phyloP scores from a whole-genome alignment of 148 eudicot genomes.

The Beta vulgaris region DNA sequence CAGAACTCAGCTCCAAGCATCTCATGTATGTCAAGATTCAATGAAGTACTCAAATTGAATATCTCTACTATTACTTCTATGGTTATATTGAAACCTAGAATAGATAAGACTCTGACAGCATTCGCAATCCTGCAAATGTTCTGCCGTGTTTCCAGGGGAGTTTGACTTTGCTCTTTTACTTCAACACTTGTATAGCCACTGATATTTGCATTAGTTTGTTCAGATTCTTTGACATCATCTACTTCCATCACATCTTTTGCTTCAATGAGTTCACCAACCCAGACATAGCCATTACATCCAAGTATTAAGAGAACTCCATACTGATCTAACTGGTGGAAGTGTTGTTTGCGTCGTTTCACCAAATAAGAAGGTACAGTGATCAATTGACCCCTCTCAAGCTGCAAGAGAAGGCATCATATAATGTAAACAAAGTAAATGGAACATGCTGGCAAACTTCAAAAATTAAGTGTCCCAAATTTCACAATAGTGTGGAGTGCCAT shows the following conservation, averaged over 20 bases:
- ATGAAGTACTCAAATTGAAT: conserved; percentile 48
- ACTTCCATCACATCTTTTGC: conserved; percentile 56
- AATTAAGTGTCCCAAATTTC: background rate
- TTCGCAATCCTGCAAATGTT: conserved; percentile 80
- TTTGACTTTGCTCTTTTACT: conserved; percentile 43
- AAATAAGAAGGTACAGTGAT: conserved; percentile 71
- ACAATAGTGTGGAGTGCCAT: background rate
- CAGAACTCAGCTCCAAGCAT: conserved; percentile 93
- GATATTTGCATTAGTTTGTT: conserved; percentile 32
- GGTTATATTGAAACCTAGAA: conserved; percentile 64
- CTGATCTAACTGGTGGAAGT: conserved; percentile 69
- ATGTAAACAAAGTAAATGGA: background rate
- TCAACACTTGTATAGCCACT: conserved; percentile 14
- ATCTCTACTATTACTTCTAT: conserved; percentile 54
- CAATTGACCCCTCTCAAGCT: conserved; percentile 86
- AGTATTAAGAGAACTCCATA: conserved; percentile 66
- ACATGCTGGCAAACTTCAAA: background rate
- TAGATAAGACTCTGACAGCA: conserved; percentile 65
- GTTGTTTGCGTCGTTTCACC: conserved; percentile 81
- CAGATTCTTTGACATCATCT: conserved; percentile 43
- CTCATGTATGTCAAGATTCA: conserved; percentile 62
- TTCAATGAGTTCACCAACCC: conserved; percentile 83
- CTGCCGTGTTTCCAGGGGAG: conserved; percentile 60
- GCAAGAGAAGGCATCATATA: conserved; percentile 12
- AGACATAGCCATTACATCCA: conserved; percentile 86